phyloP scores from a whole-genome alignment of 768 basidiomycete genomes.

The Zangia roseola region DNA sequence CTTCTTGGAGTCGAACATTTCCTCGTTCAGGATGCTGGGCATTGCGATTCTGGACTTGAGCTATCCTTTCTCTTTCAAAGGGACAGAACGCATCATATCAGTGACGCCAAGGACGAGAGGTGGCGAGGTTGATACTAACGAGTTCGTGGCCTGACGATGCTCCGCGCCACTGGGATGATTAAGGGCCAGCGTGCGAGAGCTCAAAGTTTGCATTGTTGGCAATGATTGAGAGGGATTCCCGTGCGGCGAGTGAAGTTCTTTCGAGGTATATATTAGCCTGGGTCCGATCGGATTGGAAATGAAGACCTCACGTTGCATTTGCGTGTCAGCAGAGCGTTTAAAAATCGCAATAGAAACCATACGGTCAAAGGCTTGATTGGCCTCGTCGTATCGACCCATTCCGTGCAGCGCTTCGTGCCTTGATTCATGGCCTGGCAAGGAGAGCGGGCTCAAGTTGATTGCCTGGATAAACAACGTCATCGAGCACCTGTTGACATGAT shows the following conservation, averaged over 20 bases:
- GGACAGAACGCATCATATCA: neutral
- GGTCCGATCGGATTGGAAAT: neutral
- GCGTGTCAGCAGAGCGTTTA: neutral
- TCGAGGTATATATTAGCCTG: neutral
- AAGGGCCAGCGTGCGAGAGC: neutral
- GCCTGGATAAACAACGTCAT: neutral
- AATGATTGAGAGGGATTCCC: neutral
- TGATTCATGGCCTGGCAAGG: constrained; percentile 1
- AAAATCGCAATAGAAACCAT: neutral
- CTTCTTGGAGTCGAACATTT: neutral
- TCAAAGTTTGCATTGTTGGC: neutral
- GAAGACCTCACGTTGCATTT: neutral
- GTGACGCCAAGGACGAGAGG: too few species aligned
- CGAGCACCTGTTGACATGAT: neutral
- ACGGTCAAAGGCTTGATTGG: neutral
- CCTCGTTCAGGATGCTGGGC: neutral
- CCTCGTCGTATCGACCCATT: constrained; percentile 14
- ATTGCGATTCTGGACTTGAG: neutral
- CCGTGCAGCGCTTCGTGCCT: neutral
- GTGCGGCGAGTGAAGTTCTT: neutral
- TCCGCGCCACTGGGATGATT: neutral
- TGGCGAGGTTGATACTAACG: neutral
- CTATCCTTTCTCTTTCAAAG: neutral
- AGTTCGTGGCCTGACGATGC: neutral
- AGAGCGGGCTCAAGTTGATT: neutral